phyloP scores from a whole-genome alignment of 192 early-diverging fungal species.

The Umbelopsis isabellina region DNA sequence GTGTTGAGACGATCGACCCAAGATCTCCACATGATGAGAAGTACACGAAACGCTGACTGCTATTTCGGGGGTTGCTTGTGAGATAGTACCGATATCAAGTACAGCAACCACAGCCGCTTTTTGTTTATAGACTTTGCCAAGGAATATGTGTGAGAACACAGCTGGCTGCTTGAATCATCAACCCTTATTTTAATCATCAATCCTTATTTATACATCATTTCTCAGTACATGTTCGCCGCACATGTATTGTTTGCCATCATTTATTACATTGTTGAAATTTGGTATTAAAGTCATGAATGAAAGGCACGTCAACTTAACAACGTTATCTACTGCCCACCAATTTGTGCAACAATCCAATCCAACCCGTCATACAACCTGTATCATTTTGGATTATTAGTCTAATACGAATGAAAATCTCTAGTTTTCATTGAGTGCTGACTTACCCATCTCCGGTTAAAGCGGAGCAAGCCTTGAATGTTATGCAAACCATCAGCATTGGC shows the following conservation, averaged over 20 bases:
- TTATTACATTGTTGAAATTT: too few relatives aligned
- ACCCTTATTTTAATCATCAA: too few relatives aligned
- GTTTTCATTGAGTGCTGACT: constrained; percentile 13
- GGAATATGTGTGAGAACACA: too few relatives aligned
- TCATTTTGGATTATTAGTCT: neutral
- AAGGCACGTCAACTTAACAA: too few relatives aligned
- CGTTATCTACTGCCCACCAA: constrained; percentile 10
- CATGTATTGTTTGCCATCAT: too few relatives aligned
- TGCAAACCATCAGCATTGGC: neutral
- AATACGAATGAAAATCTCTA: neutral
- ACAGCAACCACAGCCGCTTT: too few relatives aligned
- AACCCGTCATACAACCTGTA: constrained; percentile 59
- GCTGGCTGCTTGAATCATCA: too few relatives aligned
- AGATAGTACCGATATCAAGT: too few relatives aligned
- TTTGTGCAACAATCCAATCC: constrained; percentile 56
- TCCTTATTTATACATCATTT: too few relatives aligned
- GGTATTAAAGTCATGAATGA: too few relatives aligned
- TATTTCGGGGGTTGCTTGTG: neutral
- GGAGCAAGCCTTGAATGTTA: constrained; percentile 55
- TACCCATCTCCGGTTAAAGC: constrained; percentile 72
- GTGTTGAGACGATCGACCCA: constrained; percentile 47
- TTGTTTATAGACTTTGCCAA: too few relatives aligned
- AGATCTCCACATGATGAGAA: constrained; percentile 42
- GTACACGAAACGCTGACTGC: constrained; percentile 9
- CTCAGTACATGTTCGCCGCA: too few relatives aligned